Evolutionary conservation across 108 stramenopile species (phyloP).

Genomic region (Mediolabrus comicus): DNA sequence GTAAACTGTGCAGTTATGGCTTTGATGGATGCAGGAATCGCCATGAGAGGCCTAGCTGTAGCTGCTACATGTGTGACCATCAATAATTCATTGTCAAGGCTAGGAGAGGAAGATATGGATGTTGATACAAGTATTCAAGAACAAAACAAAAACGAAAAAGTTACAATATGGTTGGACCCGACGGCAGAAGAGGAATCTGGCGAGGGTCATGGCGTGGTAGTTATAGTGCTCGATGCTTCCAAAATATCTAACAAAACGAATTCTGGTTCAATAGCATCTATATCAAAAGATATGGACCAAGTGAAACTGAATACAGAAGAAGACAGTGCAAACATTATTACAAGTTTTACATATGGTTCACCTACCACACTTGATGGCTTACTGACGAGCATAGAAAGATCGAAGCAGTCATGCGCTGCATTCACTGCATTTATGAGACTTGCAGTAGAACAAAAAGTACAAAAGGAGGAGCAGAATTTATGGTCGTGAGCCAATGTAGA

Average conservation of each 20-base stretch:
- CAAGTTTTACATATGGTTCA: conserved; percentile 37
- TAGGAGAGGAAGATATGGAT: not conserved
- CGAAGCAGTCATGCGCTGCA: conserved; percentile 58
- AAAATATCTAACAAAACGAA: not conserved
- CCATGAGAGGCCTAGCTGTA: conserved; percentile 74
- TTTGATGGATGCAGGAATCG: conserved; percentile 84
- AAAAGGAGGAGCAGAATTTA: conserved; percentile 64
- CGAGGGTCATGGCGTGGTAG: conserved; percentile 42
- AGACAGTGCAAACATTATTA: conserved; percentile 11
- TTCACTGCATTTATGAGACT: conserved; percentile 80
- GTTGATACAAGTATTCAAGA: not conserved
- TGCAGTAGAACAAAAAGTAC: conserved; percentile 73
- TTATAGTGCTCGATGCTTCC: conserved; percentile 50
- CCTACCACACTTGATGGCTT: conserved; percentile 31
- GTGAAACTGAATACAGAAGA: not conserved
- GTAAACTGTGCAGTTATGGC: conserved; percentile 82
- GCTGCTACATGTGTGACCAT: conserved; percentile 69
- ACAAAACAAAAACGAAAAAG: not conserved
- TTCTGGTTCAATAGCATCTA: conserved; percentile 1
- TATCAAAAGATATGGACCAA: not conserved
- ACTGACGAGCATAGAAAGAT: conserved; percentile 42
- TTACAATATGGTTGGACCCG: conserved; percentile 45
- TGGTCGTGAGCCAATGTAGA: conserved; percentile 50
- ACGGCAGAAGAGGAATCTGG: conserved; percentile 49
- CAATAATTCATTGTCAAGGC: not conserved